Conservation (phyloP, 163 green algal genomes). For the Prototheca wickerhamii region DNA sequence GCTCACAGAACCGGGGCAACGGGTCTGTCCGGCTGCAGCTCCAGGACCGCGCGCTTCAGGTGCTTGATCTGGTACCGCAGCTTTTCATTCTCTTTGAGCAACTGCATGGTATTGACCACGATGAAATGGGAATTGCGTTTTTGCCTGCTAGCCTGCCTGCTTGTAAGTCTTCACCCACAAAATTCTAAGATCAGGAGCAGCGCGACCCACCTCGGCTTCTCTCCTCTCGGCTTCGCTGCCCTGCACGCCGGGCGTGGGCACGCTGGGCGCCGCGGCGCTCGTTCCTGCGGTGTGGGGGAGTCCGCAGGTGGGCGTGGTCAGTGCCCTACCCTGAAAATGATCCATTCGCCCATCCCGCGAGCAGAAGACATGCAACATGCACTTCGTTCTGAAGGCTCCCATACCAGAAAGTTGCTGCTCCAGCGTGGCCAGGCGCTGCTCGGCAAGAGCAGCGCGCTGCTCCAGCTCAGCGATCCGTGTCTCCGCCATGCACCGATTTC, state of each 20-base stretch:
- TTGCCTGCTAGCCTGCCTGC: not conserved
- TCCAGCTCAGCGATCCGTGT: not conserved
- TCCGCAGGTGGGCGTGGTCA: no score
- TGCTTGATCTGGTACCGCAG: conserved; percentile 5
- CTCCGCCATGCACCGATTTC: not conserved
- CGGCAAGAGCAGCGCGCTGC: not conserved
- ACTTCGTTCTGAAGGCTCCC: not conserved
- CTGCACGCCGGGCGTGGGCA: no score
- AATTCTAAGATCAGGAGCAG: no score
- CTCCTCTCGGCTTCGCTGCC: no score
- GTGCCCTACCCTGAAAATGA: no score
- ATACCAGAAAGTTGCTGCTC: not conserved
- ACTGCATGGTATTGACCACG: not conserved
- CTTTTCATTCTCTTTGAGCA: conserved; percentile 7
- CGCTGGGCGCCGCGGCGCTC: no score
- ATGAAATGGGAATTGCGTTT: not conserved
- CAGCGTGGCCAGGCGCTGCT: not conserved
- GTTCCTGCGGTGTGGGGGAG: no score
- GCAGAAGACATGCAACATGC: not conserved
- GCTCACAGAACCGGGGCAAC: not conserved
- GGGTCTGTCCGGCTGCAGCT: not conserved
- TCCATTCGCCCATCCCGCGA: not conserved
- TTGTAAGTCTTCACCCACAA: no score
- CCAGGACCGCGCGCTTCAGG: not conserved
- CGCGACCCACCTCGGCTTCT: no score